Conservation (phyloP, 441 rosid species). For the Raphanus hybrid region DNA sequence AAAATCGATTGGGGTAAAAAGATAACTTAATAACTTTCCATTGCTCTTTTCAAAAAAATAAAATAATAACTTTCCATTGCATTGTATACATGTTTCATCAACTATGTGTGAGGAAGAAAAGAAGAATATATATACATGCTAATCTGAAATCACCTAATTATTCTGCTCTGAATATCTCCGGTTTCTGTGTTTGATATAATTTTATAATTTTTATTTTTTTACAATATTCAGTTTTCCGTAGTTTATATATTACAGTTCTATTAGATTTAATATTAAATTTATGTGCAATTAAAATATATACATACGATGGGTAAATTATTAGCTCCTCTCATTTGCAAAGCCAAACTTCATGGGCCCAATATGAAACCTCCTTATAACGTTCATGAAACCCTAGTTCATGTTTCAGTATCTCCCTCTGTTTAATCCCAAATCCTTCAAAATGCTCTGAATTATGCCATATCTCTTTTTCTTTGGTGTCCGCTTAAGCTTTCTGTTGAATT, state of each 20-base stretch:
- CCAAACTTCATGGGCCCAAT: conserved; percentile 20
- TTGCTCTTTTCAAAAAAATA: too few species aligned
- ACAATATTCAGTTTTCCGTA: too few species aligned
- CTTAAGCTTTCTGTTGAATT: conserved; percentile 32
- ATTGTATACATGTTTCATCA: too few species aligned
- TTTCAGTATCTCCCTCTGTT: conserved; percentile 20
- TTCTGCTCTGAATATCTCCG: too few species aligned
- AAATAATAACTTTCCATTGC: too few species aligned
- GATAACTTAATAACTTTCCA: too few species aligned
- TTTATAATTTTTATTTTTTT: too few species aligned
- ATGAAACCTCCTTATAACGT: conserved; percentile 29
- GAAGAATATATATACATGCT: too few species aligned
- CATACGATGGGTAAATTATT: conserved; percentile 5
- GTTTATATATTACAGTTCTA: conserved; percentile 9
- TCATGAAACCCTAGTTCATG: conserved; percentile 14
- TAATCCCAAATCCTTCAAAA: conserved; percentile 40
- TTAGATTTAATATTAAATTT: conserved; percentile 18
- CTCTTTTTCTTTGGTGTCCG: neutral
- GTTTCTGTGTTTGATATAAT: too few species aligned
- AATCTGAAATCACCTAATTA: too few species aligned
- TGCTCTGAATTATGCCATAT: conserved; percentile 20
- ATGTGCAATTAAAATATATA: conserved; percentile 29
- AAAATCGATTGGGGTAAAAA: too few species aligned
- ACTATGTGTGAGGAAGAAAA: too few species aligned
- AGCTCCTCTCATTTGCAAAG: conserved; percentile 33